phyloP scores from a whole-genome alignment of 495 filamentous ascomycete genomes.

The Penicillium fimorum region DNA sequence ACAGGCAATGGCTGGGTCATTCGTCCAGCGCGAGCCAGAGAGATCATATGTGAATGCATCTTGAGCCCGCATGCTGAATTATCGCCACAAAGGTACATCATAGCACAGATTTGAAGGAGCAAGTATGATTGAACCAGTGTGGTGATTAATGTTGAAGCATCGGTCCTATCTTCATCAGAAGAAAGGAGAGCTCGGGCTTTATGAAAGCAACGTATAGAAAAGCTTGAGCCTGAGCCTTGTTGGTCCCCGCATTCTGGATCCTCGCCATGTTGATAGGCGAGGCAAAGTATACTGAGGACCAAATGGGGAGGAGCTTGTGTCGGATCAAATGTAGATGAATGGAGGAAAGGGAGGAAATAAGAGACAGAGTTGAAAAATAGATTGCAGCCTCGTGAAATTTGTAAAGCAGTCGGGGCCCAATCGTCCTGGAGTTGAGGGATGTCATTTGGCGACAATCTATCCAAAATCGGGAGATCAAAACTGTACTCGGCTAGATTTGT shows the following conservation, averaged over 20 bases:
- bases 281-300: conserved; percentile 33
- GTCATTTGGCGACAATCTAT: conserved; percentile 15
- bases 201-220: conserved; percentile 35
- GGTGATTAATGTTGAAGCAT: conserved; percentile 14
- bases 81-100: conserved; percentile 38
- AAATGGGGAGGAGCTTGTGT: conserved; percentile 19
- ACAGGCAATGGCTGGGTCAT: conserved; percentile 28
- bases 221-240: conserved; percentile 24
- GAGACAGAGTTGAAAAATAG: conserved; percentile 35
- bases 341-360: conserved; percentile 36
- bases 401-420: conserved; percentile 25
- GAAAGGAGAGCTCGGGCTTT: conserved; percentile 27
- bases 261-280: conserved; percentile 38
- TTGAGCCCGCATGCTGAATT: conserved; percentile 30
- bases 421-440: conserved; percentile 23
- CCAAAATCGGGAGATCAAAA: not conserved
- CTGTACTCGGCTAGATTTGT: conserved; percentile 4
- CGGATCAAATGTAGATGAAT: conserved; percentile 32
- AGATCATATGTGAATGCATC: conserved; percentile 37
- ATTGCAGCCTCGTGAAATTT: conserved; percentile 28
- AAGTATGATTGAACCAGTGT: conserved; percentile 31
- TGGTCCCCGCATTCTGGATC: conserved; percentile 32
- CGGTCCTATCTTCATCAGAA: conserved; percentile 15
- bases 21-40: conserved; percentile 25
- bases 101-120: conserved; percentile 35